phyloP scores from a whole-genome alignment of 1,284 basidiomycete genomes.

The Apiotrichum siamense region DNA sequence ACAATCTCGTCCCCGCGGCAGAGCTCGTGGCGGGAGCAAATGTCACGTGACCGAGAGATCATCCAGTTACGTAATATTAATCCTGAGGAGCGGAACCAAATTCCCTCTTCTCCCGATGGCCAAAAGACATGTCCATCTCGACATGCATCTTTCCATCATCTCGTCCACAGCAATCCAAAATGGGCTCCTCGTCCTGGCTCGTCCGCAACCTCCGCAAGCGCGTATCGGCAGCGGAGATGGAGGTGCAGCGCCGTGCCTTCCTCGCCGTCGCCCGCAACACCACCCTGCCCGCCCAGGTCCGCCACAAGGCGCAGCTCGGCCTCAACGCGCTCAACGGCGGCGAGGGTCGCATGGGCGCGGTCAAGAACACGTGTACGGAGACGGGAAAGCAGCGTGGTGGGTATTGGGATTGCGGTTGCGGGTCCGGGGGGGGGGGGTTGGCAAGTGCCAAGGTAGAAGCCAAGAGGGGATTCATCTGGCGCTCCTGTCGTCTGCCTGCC shows the following conservation, averaged over 20 bases:
- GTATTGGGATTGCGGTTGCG: slow-evolving; percentile 1
- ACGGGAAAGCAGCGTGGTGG: slow-evolving; percentile 71
- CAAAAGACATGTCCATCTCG: neutral
- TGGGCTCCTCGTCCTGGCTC: slow-evolving; percentile 32
- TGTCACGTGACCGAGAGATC: neutral
- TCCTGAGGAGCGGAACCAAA: neutral
- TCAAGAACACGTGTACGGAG: slow-evolving; percentile 80
- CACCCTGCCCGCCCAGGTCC: slow-evolving; percentile 70
- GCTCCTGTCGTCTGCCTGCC: no score
- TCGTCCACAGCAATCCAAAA: slow-evolving; percentile 8
- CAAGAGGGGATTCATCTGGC: neutral
- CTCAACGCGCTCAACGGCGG: slow-evolving; percentile 80
- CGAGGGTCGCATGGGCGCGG: slow-evolving; percentile 66
- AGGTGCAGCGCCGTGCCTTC: slow-evolving; percentile 76
- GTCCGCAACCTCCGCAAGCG: slow-evolving; percentile 44
- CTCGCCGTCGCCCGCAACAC: slow-evolving; percentile 86
- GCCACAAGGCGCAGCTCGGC: slow-evolving; percentile 93
- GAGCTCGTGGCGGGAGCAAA: no score
- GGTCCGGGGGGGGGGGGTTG: no score
- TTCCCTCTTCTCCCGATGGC: neutral
- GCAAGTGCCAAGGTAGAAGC: neutral
- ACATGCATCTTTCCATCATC: neutral
- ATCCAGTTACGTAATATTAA: neutral
- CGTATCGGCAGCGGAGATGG: slow-evolving; percentile 55
- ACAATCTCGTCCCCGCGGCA: no score